Evolutionary conservation across 352 stramenopile genomes (phyloP).

Genomic region (Globisporangium spiculum): DNA sequence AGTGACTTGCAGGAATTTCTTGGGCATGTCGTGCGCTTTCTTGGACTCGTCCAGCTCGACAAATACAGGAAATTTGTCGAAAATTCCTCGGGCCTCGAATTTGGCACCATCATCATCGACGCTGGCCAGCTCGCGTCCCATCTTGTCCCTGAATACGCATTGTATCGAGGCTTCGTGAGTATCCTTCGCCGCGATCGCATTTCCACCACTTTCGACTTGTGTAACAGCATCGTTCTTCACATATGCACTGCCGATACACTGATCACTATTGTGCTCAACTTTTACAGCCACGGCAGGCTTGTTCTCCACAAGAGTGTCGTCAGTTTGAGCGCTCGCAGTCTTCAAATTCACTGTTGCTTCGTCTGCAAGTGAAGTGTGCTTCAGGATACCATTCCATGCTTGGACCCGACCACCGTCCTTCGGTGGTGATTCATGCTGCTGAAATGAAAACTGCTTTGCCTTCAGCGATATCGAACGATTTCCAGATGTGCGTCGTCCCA

Average conservation of each 20-base stretch:
- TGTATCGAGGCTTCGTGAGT: conserved; percentile 6
- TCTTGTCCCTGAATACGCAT: not conserved
- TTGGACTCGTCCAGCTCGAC: conserved; percentile 24
- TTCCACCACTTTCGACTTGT: not conserved
- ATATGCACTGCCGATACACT: not conserved
- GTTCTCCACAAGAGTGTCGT: not conserved
- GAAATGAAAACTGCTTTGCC: conserved; percentile 13
- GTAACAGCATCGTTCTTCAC: not conserved
- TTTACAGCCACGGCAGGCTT: not conserved
- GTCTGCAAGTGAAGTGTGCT: not conserved
- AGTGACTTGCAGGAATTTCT: conserved; percentile 33
- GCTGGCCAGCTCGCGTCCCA: not conserved
- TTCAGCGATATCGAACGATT: conserved; percentile 4
- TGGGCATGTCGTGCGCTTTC: conserved; percentile 16
- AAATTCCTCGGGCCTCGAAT: not conserved
- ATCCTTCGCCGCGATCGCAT: not conserved
- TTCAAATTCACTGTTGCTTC: not conserved
- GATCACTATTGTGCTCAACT: not conserved
- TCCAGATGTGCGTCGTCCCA: not conserved
- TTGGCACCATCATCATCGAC: not conserved
- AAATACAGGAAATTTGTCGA: conserved; percentile 33
- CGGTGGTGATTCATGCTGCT: not conserved
- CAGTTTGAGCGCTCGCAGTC: too few species aligned
- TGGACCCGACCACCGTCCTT: not conserved
- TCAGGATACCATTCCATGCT: not conserved